Percentiles rank a stretch among this genome's conserved stretches.
phyloP scores from a whole-genome alignment of 2,329 filamentous ascomycete genomes.

The Diaporthe ampelina region DNA sequence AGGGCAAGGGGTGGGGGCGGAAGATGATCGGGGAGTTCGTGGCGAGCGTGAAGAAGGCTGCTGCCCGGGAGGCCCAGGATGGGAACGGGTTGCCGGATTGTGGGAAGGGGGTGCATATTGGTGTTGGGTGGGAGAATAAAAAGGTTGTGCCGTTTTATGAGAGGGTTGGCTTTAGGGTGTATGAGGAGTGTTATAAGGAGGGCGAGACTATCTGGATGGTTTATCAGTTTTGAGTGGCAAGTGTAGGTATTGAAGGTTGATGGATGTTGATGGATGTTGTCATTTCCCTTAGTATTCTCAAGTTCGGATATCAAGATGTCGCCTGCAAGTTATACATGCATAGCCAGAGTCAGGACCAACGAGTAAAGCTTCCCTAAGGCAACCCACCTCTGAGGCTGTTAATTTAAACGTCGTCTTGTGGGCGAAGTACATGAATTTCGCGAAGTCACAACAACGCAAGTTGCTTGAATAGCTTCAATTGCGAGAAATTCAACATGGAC shows the following conservation, averaged over 20 bases:
- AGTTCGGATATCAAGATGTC: neutral
- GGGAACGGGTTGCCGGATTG: slow-evolving; percentile 45
- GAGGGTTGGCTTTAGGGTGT: slow-evolving; percentile 59
- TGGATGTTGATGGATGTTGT: neutral
- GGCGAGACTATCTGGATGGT: slow-evolving; percentile 42
- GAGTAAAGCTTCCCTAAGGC: too few relatives aligned
- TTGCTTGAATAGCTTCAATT: too few relatives aligned
- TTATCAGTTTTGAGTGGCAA: neutral
- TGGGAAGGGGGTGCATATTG: slow-evolving; percentile 59
- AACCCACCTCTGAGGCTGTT: neutral
- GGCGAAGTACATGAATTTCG: too few relatives aligned
- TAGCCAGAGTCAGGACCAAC: neutral
- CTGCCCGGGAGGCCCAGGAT: neutral
- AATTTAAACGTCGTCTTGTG: too few relatives aligned
- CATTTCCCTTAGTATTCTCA: neutral
- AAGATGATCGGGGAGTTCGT: slow-evolving; percentile 58
- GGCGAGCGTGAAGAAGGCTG: slow-evolving; percentile 50
- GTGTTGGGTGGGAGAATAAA: slow-evolving; percentile 60
- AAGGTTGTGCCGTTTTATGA: slow-evolving; percentile 65
- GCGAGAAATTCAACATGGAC: too few relatives aligned
- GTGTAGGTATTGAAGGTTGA: neutral
- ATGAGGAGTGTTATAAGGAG: slow-evolving; percentile 51
- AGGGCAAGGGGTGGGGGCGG: slow-evolving; percentile 60
- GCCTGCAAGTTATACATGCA: too few relatives aligned
- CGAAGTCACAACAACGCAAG: too few relatives aligned